A percentile compares a stretch with the other conserved stretches of the same genome.
These are phyloP conservation scores for Pharus latifolius DNA, from an alignment of 176 grass and related monocot species.

Conservation along the genomic window DNA sequence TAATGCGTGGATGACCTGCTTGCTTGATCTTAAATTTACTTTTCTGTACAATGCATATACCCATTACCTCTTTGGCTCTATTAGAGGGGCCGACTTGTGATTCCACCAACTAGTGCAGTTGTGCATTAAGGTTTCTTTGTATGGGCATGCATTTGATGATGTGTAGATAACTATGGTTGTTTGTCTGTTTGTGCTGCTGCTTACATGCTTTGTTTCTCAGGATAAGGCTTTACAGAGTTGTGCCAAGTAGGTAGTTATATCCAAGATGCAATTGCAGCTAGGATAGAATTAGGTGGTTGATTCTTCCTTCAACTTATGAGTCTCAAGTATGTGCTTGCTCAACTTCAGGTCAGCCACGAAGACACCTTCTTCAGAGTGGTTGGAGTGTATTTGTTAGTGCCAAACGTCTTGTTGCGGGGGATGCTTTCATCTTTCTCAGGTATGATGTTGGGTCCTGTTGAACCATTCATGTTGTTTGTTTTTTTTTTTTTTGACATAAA, in stretches of 20 bases:
- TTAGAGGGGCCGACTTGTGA: background rate
- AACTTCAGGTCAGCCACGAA: constrained; percentile 77
- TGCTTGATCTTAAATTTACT: constrained; percentile 18
- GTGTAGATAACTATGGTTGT: background rate
- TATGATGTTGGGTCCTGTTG: background rate
- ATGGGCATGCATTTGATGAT: background rate
- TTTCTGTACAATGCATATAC: constrained; percentile 5
- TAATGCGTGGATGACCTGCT: constrained; percentile 1
- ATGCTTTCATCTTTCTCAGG: constrained; percentile 98
- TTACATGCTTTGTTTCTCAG: background rate
- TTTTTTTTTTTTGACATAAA: too few relatives aligned
- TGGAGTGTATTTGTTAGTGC: constrained; percentile 99
- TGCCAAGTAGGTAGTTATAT: background rate
- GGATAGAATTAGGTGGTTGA: background rate
- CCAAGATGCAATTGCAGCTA: background rate
- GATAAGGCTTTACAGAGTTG: background rate
- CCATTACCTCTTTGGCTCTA: background rate
- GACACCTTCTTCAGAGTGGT: constrained; percentile 91
- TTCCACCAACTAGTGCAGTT: background rate
- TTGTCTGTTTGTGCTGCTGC: background rate
- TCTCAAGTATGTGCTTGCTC: background rate
- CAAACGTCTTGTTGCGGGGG: constrained; percentile 80
- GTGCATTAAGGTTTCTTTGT: background rate
- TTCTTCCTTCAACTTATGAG: background rate
- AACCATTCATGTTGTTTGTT: background rate